Evolutionary conservation across 1,139 yeast species (phyloP).

Genomic region (Suhomyces maxii): DNA sequence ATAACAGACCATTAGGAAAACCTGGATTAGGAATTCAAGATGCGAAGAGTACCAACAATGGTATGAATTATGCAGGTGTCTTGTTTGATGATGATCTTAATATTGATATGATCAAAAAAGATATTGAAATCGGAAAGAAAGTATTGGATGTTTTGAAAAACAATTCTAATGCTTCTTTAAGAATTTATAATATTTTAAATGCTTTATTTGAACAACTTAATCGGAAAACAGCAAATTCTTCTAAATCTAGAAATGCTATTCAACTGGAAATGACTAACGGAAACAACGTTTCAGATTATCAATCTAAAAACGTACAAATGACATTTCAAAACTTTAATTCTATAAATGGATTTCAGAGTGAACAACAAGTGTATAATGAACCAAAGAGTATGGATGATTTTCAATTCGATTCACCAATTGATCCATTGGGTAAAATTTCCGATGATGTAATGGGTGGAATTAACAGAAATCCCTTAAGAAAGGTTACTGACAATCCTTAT

Average conservation of each 20-base stretch:
- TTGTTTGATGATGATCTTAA: conserved; percentile 61
- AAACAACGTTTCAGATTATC: conserved; percentile 1
- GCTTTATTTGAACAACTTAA: conserved; percentile 81
- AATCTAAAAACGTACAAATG: conserved; percentile 22
- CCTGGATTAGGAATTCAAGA: neutral
- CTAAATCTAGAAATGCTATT: conserved; percentile 15
- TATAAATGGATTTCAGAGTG: conserved; percentile 29
- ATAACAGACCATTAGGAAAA: conserved; percentile 14
- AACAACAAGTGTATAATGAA: neutral
- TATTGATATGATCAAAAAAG: conserved; percentile 66
- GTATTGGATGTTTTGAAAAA: conserved; percentile 72
- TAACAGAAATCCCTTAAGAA: neutral
- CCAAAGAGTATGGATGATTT: neutral
- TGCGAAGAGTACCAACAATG: conserved; percentile 11
- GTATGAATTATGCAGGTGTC: conserved; percentile 48
- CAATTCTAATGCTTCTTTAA: conserved; percentile 72
- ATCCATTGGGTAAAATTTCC: conserved; percentile 1
- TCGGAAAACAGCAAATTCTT: conserved; percentile 55
- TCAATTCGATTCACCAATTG: conserved; percentile 6
- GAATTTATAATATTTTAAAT: conserved; percentile 78
- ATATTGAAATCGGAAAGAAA: conserved; percentile 79
- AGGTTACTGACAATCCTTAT: neutral
- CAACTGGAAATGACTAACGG: neutral
- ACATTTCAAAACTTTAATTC: conserved; percentile 37
- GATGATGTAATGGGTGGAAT: neutral